Conservation (phyloP, 768 basidiomycete genomes). For the Lactarius vividus region DNA sequence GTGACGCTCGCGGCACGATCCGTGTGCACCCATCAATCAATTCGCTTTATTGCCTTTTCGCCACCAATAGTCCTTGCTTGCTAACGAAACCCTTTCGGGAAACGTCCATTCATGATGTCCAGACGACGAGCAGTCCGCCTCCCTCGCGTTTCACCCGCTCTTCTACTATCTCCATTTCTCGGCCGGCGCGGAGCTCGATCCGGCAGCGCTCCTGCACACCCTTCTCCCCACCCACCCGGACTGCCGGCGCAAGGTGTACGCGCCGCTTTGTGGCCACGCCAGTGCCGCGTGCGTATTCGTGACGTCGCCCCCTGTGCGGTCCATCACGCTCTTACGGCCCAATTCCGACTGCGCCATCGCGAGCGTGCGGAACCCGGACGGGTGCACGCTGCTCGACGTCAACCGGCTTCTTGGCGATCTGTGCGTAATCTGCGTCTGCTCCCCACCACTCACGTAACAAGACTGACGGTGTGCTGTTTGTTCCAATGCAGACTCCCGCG, state of each 20-base stretch:
- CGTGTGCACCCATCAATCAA: background rate
- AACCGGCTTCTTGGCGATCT: conserved; percentile 28
- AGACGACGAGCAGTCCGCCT: conserved; percentile 8
- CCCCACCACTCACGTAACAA: background rate
- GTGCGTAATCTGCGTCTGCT: conserved; percentile 13
- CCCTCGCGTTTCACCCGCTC: conserved; percentile 28
- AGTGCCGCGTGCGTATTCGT: conserved; percentile 24
- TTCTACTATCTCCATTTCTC: conserved; percentile 28
- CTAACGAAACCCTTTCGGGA: conserved; percentile 4
- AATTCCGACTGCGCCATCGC: conserved; percentile 20
- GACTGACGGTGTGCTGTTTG: background rate
- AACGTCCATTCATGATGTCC: background rate
- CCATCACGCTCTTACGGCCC: conserved; percentile 23
- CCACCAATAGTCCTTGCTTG: background rate
- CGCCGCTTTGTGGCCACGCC: conserved; percentile 25
- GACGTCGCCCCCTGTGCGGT: conserved; percentile 25
- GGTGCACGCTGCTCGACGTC: conserved; percentile 27
- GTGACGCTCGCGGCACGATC: background rate
- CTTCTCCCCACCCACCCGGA: conserved; percentile 27
- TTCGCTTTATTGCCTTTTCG: background rate
- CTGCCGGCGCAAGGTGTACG: conserved; percentile 25
- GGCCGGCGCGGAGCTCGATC: conserved; percentile 21
- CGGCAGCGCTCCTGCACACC: conserved; percentile 19
- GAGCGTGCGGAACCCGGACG: conserved; percentile 28
- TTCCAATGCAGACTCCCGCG: conserved; percentile 21